Base-by-base conservation (phyloP, 2,329 filamentous ascomycete species). In the Fusarium haematococcum region DNA sequence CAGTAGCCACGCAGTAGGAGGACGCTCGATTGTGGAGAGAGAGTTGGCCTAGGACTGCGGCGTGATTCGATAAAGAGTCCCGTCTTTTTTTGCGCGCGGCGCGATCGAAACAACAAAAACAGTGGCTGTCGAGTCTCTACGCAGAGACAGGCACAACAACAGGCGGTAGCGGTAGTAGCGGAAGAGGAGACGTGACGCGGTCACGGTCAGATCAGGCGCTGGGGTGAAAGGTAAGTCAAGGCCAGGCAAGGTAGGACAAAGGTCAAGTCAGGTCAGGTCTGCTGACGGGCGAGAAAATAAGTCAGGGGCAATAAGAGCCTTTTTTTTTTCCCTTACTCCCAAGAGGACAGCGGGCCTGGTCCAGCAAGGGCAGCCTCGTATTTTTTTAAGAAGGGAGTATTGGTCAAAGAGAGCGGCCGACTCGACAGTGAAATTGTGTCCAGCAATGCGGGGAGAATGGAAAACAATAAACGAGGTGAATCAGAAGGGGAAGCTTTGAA, bases 301-400 rank as follows among this genome's bases (percentile, higher is more conserved):
- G 27, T 74, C 70, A 75, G 73, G 73, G 69, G 75, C 60, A 67
- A 69, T 52, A 71, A 71, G 68, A 65, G 68, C 41, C 35, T 48
- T 61, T 33, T 60, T 64, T 72, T 48, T 23, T 16, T 16, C 48
- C 69, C 16, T 67, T 52, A 61, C 23, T 41, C 27, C 45, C 45
- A 30, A 50, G 75, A 74, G 61, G 69, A 68, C 71, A 73, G 67
- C 74, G 72, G 75, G 67, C 67, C 74, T 71, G 74, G 74, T 69
- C 75, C 72, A 77, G 74, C 73, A 74, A 75, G 74, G 68, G 63
- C 59, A 67, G 63, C 43, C 68, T 77, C 67, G 73, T 70, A 63
- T 68, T 63, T 54, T 52, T 52, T 32, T 50, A 18, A 43, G 48
- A 39, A 32, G 43, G 50, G 52, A 43, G 33, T 45, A 23, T 27